Base-by-base conservation (phyloP, 306 rosid species). In the Carpinus fangiana region DNA sequence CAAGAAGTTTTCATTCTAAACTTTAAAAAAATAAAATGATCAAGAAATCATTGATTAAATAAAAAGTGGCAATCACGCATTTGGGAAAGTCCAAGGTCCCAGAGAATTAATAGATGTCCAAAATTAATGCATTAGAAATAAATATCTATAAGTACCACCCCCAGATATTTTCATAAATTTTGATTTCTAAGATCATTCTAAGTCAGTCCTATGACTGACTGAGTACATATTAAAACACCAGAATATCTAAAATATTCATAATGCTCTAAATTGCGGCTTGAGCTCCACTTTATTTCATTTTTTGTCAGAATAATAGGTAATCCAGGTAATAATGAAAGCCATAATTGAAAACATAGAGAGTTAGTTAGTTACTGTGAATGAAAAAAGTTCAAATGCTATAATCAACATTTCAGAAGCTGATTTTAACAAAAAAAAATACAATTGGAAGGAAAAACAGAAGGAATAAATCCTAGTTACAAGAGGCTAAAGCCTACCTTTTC, bases 381-480 rank as follows among this genome's bases (percentile, higher is more conserved):
- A 10, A 57, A 6, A 20, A 56, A 56, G 7, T n/a, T n/a, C n/a
- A 20, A n/a, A 57, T 57, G 64, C 18, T n/a, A 57, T 57, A 0
- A 21, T 20, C 64, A n/a, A 57, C 64, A 57, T 57, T 57, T 57
- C 23, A 54, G 59, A 54, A 54, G 59, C 20, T 54, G 59, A 54
- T 5, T n/a, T 54, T 54, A 18, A 57, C 12, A 5, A 57, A n/a
- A 57, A n/a, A 57, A 57, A 57, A 2, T 8, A 2, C 26, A 17
- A 16, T 6, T 16, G 23, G 9, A n/a, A 5, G 17, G 21, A n/a
- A 18, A 54, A 17, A 5, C n/a, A 54, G 20, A 26, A 64, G 23
- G 45, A 64, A 16, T 43, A 34, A 36, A 66, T 75, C 54, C 46
- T 18, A 46, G 61, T 71, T 48, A 65, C 47, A 38, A 70, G 64